These are phyloP conservation scores for Peronospora destructor DNA, from an alignment of 352 stramenopile genomes.

Conservation along the genomic window DNA sequence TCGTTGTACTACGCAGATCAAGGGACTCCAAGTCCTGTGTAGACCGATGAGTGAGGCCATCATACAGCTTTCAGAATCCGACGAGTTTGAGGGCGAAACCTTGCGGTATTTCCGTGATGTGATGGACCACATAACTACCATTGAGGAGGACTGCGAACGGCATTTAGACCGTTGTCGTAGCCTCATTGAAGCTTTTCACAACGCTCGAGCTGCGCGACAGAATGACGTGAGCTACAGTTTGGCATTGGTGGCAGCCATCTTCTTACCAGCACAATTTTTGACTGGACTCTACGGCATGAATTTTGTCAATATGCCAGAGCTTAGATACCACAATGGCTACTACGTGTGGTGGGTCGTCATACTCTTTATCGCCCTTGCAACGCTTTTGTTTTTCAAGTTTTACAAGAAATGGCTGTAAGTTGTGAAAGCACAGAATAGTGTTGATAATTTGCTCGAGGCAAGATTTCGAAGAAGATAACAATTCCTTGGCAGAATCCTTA, in stretches of 20 bases:
- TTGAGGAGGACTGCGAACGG: conserved; percentile 75
- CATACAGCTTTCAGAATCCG: conserved; percentile 58
- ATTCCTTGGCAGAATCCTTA: too few species aligned
- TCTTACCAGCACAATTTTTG: conserved; percentile 78
- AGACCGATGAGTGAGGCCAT: conserved; percentile 64
- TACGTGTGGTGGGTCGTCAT: conserved; percentile 72
- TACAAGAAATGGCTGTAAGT: conserved; percentile 69
- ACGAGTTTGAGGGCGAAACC: conserved; percentile 64
- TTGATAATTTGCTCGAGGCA: conserved; percentile 1
- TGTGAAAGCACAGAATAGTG: neutral
- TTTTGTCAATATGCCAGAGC: conserved; percentile 83
- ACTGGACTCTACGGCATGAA: conserved; percentile 87
- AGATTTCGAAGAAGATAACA: neutral
- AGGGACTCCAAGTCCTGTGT: conserved; percentile 70
- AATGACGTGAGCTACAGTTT: conserved; percentile 75
- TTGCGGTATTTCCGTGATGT: conserved; percentile 79
- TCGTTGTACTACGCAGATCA: conserved; percentile 57
- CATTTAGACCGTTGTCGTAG: conserved; percentile 63
- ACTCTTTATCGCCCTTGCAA: conserved; percentile 37
- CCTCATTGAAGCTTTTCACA: conserved; percentile 64
- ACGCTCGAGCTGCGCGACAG: conserved; percentile 51
- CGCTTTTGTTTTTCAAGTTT: conserved; percentile 53
- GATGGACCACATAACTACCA: conserved; percentile 72
- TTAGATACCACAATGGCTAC: conserved; percentile 70
- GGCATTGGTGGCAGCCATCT: conserved; percentile 72